phyloP scores from a whole-genome alignment of 306 rosid species.

The Dryas alaskensis region DNA sequence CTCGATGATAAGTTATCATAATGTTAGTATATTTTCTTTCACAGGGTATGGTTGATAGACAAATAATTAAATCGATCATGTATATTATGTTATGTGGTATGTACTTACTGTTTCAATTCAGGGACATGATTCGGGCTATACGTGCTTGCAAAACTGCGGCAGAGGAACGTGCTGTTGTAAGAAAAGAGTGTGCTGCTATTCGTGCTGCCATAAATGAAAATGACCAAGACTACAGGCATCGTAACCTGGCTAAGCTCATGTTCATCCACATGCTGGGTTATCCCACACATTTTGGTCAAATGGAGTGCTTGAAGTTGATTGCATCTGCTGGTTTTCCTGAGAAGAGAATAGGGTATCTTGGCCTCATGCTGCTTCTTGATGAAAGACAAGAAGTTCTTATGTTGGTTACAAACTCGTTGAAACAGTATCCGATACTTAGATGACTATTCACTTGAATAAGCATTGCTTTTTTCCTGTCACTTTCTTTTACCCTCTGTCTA shows the following conservation, averaged over 20 bases:
- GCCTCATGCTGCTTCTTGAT: slow-evolving; percentile 98
- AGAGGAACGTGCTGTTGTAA: slow-evolving; percentile 93
- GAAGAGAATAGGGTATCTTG: slow-evolving; percentile 98
- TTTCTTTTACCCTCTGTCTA: background rate
- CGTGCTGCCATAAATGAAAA: slow-evolving; percentile 90
- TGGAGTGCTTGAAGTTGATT: slow-evolving; percentile 96
- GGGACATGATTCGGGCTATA: slow-evolving; percentile 99
- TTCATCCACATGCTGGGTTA: slow-evolving; percentile 99
- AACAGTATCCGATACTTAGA: slow-evolving; percentile 83
- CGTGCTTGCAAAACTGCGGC: slow-evolving; percentile 99
- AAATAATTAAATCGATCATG: background rate
- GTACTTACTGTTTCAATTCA: slow-evolving; percentile 37
- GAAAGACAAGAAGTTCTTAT: slow-evolving; percentile 99
- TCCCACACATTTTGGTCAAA: slow-evolving; percentile 99
- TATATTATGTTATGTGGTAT: background rate
- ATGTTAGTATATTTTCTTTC: slow-evolving; percentile 15
- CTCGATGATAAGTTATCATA: slow-evolving; percentile 10
- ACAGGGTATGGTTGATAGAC: slow-evolving; percentile 4
- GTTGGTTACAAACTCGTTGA: slow-evolving; percentile 96
- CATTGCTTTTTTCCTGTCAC: background rate
- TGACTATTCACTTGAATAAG: slow-evolving; percentile 19
- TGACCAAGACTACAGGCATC: slow-evolving; percentile 80
- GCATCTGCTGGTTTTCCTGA: slow-evolving; percentile 97
- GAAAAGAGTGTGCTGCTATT: slow-evolving; percentile 99
- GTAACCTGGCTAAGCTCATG: slow-evolving; percentile 98